Conservation (phyloP, 306 rosid genomes). For the Gillenia trifoliata region DNA sequence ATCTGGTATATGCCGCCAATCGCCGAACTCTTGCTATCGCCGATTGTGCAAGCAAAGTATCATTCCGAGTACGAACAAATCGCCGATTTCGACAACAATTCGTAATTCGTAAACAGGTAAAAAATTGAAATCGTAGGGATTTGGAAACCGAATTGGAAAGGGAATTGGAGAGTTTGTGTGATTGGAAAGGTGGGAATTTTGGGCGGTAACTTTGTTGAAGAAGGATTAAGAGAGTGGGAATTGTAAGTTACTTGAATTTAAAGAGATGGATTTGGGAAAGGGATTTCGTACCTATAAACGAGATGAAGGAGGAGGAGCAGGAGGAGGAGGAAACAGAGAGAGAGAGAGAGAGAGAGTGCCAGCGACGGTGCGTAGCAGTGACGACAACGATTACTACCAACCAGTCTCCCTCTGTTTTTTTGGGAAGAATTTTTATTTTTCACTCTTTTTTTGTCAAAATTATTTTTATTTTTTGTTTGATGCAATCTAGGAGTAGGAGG, state of each 20-base stretch:
- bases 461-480: not conserved
- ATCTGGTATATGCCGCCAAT: constrained; percentile 24
- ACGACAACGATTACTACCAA: constrained; percentile 17
- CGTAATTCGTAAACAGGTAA: not conserved
- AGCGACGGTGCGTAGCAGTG: constrained; percentile 16
- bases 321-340: not conserved
- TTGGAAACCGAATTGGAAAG: not conserved
- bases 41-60: constrained; percentile 18
- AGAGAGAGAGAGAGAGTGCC: not conserved
- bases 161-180: not conserved
- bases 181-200: not conserved
- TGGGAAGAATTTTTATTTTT: not conserved
- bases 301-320: not conserved
- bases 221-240: not conserved
- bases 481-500: not conserved
- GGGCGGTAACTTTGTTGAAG: not conserved
- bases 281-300: constrained; percentile 12
- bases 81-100: not conserved
- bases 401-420: constrained; percentile 21
- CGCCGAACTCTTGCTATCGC: constrained; percentile 14
- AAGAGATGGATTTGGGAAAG: constrained; percentile 5
- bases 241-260: not conserved
- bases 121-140: constrained; percentile 21
- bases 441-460: no score
- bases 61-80: constrained; percentile 8